Evolutionary conservation across 2,329 filamentous ascomycete species (phyloP).

Genomic region (Chrysoporthe puriensis): DNA sequence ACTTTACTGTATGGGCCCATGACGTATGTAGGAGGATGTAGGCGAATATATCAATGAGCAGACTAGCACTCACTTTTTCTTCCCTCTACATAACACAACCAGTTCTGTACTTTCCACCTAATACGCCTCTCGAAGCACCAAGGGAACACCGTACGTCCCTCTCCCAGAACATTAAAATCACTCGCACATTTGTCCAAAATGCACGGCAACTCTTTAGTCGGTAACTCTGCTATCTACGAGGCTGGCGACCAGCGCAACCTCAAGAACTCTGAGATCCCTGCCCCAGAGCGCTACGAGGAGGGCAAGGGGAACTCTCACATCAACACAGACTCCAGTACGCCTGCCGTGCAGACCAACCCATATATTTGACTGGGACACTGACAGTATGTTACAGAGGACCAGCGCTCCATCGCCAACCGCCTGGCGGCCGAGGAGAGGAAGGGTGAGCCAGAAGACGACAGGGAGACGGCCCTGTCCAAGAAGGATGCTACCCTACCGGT

Average conservation of each 20-base stretch:
- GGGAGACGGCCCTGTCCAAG: conserved; percentile 49
- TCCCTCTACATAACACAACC: conserved; percentile 7
- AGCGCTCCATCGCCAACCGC: conserved; percentile 73
- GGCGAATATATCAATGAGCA: conserved; percentile 27
- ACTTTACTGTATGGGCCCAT: conserved; percentile 10
- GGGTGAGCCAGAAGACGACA: conserved; percentile 47
- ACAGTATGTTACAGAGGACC: conserved; percentile 57
- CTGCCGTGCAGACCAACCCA: not conserved
- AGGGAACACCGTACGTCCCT: not conserved
- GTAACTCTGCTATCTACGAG: conserved; percentile 69
- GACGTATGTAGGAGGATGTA: conserved; percentile 19
- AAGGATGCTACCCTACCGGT: conserved; percentile 65
- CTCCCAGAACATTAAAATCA: not conserved
- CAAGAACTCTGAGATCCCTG: conserved; percentile 54
- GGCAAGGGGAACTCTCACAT: conserved; percentile 72
- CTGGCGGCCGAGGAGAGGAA: conserved; percentile 64
- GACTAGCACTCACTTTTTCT: not conserved
- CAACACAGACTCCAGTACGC: conserved; percentile 71
- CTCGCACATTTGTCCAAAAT: conserved; percentile 33
- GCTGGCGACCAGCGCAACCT: conserved; percentile 74
- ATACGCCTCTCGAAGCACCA: not conserved
- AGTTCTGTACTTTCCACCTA: not conserved
- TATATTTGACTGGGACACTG: not conserved
- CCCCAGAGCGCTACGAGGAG: conserved; percentile 68
- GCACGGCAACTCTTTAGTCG: conserved; percentile 64